A percentile compares a stretch with the other conserved stretches of the same genome.
Evolutionary conservation across 306 rosid species (phyloP).

Genomic region (Rosa persica): DNA sequence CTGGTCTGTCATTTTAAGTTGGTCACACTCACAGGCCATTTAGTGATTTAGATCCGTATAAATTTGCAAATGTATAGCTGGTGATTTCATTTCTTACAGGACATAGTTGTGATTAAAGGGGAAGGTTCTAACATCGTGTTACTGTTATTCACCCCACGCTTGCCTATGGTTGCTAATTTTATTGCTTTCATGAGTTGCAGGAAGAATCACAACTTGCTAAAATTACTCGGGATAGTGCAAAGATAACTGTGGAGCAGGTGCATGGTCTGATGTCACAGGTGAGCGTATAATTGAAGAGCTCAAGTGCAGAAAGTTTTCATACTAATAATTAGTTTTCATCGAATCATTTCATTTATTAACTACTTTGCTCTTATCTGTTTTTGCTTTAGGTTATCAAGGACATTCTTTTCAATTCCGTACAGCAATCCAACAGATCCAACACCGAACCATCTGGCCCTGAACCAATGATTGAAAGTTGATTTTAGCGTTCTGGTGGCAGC

Average conservation of each 20-base stretch:
- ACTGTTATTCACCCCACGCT: background rate
- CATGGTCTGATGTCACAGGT: slow-evolving; percentile 99
- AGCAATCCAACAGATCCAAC: slow-evolving; percentile 55
- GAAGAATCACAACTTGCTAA: slow-evolving; percentile 90
- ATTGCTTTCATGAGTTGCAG: slow-evolving; percentile 48
- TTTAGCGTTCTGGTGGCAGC: slow-evolving; percentile 18
- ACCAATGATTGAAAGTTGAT: slow-evolving; percentile 90
- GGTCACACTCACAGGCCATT: background rate
- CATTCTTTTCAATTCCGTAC: slow-evolving; percentile 78
- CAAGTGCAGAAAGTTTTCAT: background rate
- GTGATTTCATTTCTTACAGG: slow-evolving; percentile 7
- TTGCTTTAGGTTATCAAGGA: slow-evolving; percentile 83
- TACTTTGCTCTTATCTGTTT: background rate
- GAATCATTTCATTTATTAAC: slow-evolving; percentile 22
- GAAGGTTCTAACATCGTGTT: background rate
- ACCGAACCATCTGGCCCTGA: slow-evolving; percentile 76
- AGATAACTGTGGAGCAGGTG: slow-evolving; percentile 96
- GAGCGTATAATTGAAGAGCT: slow-evolving; percentile 14
- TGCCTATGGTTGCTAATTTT: background rate
- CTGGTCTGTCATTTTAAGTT: background rate
- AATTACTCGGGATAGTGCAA: slow-evolving; percentile 90
- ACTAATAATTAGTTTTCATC: background rate
- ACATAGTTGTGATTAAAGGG: background rate
- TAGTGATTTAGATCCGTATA: background rate
- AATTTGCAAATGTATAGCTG: background rate